Percentiles rank a stretch among this genome's conserved stretches.
Evolutionary conservation across 2,329 filamentous ascomycete genomes (phyloP).

Genomic region (Seiridium unicorne): DNA sequence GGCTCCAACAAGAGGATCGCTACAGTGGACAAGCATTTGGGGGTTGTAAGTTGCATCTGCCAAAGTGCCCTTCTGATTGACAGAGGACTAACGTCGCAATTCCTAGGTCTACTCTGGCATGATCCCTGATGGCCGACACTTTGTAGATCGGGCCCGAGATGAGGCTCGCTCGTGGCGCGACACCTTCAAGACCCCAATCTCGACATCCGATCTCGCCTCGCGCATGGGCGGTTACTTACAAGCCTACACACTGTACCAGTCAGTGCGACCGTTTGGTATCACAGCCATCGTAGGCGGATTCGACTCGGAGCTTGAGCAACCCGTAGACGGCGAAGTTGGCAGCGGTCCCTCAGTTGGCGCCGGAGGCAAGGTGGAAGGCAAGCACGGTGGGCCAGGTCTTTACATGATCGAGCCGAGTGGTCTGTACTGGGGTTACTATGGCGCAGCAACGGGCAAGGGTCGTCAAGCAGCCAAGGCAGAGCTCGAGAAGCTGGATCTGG

Average conservation of each 20-base stretch:
- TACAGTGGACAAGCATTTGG: conserved; percentile 89
- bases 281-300: conserved; percentile 92
- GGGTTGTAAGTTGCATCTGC: conserved; percentile 65
- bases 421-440: conserved; percentile 98
- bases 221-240: conserved; percentile 96
- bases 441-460: conserved; percentile 94
- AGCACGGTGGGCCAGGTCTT: conserved; percentile 84
- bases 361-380: conserved; percentile 75
- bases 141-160: conserved; percentile 89
- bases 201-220: conserved; percentile 81
- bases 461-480: conserved; percentile 96
- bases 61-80: background rate
- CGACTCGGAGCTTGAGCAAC: conserved; percentile 82
- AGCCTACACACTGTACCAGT: conserved; percentile 95
- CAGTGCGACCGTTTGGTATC: conserved; percentile 93
- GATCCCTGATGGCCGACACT: conserved; percentile 91
- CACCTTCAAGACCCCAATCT: conserved; percentile 92
- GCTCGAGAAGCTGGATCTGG: conserved; percentile 93
- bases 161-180: conserved; percentile 90
- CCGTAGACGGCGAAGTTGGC: conserved; percentile 89
- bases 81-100: background rate
- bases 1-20: conserved; percentile 97
- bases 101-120: conserved; percentile 86
- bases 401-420: conserved; percentile 99
- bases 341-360: conserved; percentile 74